Conservation (phyloP, 768 basidiomycete genomes). For the Mycena vitilis region DNA sequence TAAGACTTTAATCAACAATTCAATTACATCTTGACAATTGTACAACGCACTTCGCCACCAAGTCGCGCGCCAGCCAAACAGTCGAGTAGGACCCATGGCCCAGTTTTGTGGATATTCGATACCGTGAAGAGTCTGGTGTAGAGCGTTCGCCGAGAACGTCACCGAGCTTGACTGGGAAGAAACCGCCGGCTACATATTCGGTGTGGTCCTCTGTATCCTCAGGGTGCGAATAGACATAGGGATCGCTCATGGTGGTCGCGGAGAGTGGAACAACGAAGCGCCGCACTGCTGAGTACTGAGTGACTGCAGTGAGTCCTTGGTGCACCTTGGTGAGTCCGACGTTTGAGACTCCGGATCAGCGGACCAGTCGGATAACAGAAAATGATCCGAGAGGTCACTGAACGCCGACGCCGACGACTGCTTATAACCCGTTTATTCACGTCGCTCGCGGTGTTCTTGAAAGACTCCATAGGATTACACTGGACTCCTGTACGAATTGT, state of each 20-base stretch:
- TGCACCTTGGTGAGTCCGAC: no score
- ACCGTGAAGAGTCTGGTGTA: not conserved
- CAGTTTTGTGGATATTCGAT: slow-evolving; percentile 10
- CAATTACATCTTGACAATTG: not conserved
- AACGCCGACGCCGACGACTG: no score
- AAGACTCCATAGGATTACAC: no score
- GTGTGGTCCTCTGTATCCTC: not conserved
- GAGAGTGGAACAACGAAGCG: no score
- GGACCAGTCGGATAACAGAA: no score
- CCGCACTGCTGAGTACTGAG: no score
- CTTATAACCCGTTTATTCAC: no score
- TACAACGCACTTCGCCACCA: not conserved
- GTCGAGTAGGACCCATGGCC: slow-evolving; percentile 16
- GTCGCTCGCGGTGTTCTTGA: no score
- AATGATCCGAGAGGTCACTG: no score
- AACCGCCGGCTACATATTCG: not conserved
- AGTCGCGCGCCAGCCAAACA: slow-evolving; percentile 16
- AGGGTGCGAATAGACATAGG: not conserved
- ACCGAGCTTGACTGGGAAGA: slow-evolving; percentile 6
- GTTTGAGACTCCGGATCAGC: no score
- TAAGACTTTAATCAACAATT: not conserved
- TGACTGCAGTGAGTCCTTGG: no score
- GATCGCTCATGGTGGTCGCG: not conserved
- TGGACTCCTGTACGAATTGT: no score
- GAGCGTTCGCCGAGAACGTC: slow-evolving; percentile 13